Base-by-base conservation (phyloP, 495 filamentous ascomycete species). In the Penicillium flavigenum region DNA sequence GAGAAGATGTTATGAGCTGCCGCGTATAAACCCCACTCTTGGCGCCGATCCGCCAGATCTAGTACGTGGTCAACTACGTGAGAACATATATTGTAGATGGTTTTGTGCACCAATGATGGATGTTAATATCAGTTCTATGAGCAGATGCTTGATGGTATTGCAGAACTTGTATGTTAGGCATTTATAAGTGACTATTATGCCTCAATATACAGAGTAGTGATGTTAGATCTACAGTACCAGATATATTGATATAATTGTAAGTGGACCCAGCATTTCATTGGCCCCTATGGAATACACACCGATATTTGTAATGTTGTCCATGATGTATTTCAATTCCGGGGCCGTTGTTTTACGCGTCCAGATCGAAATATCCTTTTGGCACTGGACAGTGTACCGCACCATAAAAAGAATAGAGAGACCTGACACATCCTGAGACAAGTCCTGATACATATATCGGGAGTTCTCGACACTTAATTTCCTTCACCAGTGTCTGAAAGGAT, bases 11-110 rank as follows among this genome's bases (percentile, higher is more conserved):
- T n/a, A 51, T 12, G 36, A 22, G 14, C 32, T 51, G 49, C 49
- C 49, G 49, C 20, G 32, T 39, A 41, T 12, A 31, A 43, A 42
- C 50, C 24, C 50, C 50, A 52, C 50, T 52, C 38, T 43, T 52
- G 49, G 49, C 49, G 36, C 50, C 36, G 50, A 52, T 52, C 50
- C 19, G 19, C 47, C 20, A 22, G 47, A 49, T 34, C 17, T 24
- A 14, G 32, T 26, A n/a, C 14, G 48, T 51, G 34, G 6, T n/a
- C 47, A 7, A 14, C 16, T 27, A 8, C 27, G 27, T 26, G 27
- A 29, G 7, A 2, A 27, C 14, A 11, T 24, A 24, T 26, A 45
- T 27, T 16, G 2, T 46, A 38, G 5, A 9, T 7, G 6, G 36
- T 17, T 17, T 9, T 39, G 36, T 39, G 9, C 8, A 9, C 7